A percentile compares a stretch with the other conserved stretches of the same genome.
Conservation (phyloP, 129 eudicot species). For the Apium graveolens region DNA sequence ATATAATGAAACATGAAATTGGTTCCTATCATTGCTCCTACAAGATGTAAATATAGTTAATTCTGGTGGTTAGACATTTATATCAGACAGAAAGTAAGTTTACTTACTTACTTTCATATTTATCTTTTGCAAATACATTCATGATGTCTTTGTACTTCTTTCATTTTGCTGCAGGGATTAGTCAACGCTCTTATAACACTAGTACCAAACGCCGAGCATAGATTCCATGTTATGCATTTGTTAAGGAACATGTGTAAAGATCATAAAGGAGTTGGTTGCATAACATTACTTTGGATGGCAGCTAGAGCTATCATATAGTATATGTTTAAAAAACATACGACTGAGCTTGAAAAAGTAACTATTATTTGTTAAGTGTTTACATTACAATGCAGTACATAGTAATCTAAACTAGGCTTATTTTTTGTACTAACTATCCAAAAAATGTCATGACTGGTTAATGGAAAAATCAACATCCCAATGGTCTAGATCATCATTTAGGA, state of each 20-base stretch:
- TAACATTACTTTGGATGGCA: not conserved
- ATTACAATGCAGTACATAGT: too few relatives aligned
- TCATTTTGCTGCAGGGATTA: not conserved
- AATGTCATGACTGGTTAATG: not conserved
- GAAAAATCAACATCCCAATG: not conserved
- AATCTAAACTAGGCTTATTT: too few relatives aligned
- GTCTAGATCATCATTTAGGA: not conserved
- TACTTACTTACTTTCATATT: too few relatives aligned
- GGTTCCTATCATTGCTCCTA: not conserved
- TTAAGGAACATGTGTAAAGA: too few relatives aligned
- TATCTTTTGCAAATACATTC: too few relatives aligned
- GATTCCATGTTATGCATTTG: not conserved
- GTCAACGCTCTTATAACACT: not conserved
- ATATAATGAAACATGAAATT: not conserved
- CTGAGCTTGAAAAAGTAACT: not conserved
- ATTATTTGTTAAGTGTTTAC: too few relatives aligned
- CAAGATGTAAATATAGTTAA: too few relatives aligned
- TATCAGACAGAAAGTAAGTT: too few relatives aligned
- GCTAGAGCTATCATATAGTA: not conserved
- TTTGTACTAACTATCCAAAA: too few relatives aligned
- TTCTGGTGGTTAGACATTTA: too few relatives aligned
- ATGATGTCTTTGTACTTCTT: too few relatives aligned
- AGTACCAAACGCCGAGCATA: not conserved
- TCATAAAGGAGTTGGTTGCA: too few relatives aligned
- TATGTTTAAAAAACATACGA: not conserved